Percentiles rank a stretch among this genome's conserved stretches.
Evolutionary conservation across 345 rosid genomes (phyloP).

Genomic region (Eucalyptus sp.): DNA sequence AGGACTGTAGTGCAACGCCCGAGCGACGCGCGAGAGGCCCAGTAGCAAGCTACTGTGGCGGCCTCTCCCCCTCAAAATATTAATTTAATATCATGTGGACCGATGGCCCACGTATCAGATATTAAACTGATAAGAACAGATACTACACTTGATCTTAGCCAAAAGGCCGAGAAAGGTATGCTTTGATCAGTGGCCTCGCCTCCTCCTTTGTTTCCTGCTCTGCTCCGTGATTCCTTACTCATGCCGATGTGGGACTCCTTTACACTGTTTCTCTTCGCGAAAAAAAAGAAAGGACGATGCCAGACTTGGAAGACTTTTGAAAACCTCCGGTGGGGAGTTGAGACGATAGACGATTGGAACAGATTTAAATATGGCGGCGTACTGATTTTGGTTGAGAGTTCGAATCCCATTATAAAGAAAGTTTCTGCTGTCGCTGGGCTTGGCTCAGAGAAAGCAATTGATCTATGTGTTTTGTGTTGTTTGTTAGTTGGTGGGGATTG

Average conservation of each 20-base stretch:
- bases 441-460: too few species aligned
- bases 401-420: too few species aligned
- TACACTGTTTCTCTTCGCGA: not conserved
- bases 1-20: not conserved
- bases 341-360: not conserved
- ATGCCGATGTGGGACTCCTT: too few species aligned
- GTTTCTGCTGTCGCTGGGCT: too few species aligned
- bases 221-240: too few species aligned
- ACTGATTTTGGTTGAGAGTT: too few species aligned
- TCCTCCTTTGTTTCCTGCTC: not conserved
- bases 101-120: conserved; percentile 34
- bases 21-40: not conserved
- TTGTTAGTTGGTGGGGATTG: too few species aligned
- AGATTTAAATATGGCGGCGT: not conserved
- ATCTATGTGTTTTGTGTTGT: too few species aligned
- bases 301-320: not conserved
- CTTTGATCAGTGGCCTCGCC: fast-evolving
- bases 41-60: not conserved
- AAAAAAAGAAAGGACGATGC: too few species aligned
- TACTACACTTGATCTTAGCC: conserved; percentile 64
- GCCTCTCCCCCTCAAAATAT: conserved; percentile 4
- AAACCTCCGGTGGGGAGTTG: not conserved
- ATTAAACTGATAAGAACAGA: conserved; percentile 58
- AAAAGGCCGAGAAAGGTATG: conserved; percentile 66
- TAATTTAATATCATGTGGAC: conserved; percentile 29